A percentile compares a stretch with the other conserved stretches of the same genome.
Conservation (phyloP, 164 flowering plant genomes). For the Aristolochia contorta region DNA sequence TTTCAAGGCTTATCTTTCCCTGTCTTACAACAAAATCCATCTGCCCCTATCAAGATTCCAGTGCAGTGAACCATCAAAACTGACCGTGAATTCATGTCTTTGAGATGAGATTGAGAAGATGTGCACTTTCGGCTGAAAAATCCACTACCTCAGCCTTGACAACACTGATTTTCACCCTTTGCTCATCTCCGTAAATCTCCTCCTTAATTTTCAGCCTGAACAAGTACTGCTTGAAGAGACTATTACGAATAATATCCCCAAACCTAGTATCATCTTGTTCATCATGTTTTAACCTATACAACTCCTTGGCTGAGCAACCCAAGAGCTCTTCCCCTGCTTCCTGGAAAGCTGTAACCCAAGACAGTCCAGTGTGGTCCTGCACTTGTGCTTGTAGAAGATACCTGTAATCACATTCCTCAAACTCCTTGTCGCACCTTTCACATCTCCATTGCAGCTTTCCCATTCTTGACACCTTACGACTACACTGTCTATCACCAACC, state of each 20-base stretch:
- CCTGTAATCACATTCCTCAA: conserved; percentile 86
- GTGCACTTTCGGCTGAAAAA: conserved; percentile 45
- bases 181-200: conserved; percentile 86
- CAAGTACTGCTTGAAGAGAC: conserved; percentile 47
- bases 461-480: conserved; percentile 66
- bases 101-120: conserved; percentile 41
- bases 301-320: conserved; percentile 78
- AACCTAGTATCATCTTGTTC: conserved; percentile 52
- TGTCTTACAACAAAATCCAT: no score
- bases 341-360: conserved; percentile 97
- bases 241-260: conserved; percentile 33
- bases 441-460: conserved; percentile 70
- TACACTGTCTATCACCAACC: conserved; percentile 89
- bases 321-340: conserved; percentile 85
- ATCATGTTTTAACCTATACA: conserved; percentile 59
- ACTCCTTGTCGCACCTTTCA: conserved; percentile 83
- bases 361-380: conserved; percentile 83
- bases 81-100: conserved; percentile 7
- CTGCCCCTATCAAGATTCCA: no score
- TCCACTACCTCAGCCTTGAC: conserved; percentile 68
- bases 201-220: conserved; percentile 87
- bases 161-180: conserved; percentile 72
- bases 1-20: no score
- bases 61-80: no score
- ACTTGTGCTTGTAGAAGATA: conserved; percentile 88